These are phyloP conservation scores for Aureobasidium sp. DNA, from an alignment of 2,329 filamentous ascomycete species.

Conservation along the genomic window DNA sequence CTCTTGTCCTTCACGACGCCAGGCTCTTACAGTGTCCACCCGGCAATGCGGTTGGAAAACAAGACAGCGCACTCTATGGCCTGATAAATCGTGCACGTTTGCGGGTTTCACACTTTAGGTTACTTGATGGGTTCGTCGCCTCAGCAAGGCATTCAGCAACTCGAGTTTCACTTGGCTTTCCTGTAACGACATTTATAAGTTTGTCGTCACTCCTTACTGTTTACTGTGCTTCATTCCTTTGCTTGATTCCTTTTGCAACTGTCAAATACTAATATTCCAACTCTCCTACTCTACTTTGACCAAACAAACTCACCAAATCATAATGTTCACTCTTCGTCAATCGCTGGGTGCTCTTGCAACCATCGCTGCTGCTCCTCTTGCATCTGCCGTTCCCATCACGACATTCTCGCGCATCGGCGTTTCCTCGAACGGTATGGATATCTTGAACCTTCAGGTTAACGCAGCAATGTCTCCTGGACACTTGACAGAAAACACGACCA, in stretches of 20 bases:
- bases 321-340: slow-evolving; percentile 4
- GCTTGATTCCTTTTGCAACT: not conserved
- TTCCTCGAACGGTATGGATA: not conserved
- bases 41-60: not conserved
- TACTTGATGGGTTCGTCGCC: not conserved
- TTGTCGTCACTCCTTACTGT: not conserved
- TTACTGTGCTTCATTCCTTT: not conserved
- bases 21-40: not conserved
- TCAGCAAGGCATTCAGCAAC: not conserved
- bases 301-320: not conserved
- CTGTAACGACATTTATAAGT: not conserved
- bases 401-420: not conserved
- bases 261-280: not conserved
- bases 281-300: not conserved
- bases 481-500: slow-evolving; percentile 5
- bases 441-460: not conserved
- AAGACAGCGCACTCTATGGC: not conserved
- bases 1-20: not conserved
- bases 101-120: not conserved
- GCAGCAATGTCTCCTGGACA: not conserved
- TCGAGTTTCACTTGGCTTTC: slow-evolving; percentile 4
- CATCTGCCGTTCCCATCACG: not conserved
- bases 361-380: slow-evolving; percentile 3
- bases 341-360: not conserved
- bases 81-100: slow-evolving; percentile 1